A percentile compares a stretch with the other conserved stretches of the same genome.
Conservation (phyloP, 495 filamentous ascomycete genomes). For the Penicillium lagena region DNA sequence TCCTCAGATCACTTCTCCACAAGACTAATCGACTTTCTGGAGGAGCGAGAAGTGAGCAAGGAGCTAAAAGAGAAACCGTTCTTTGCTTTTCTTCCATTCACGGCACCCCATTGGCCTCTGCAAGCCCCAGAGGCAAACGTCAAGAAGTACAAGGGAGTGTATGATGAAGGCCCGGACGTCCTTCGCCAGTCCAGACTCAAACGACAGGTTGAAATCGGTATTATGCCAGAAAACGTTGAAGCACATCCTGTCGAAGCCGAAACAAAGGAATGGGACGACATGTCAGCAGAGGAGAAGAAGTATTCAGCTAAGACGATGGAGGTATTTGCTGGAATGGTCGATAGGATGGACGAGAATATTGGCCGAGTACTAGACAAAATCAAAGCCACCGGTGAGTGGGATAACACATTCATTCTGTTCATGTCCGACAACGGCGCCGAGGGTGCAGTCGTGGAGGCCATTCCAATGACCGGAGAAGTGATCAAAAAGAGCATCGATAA, state of each 20-base stretch:
- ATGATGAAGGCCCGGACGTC: slow-evolving; percentile 50
- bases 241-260: slow-evolving; percentile 49
- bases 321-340: slow-evolving; percentile 58
- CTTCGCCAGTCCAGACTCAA: slow-evolving; percentile 44
- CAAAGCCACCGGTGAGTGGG: slow-evolving; percentile 48
- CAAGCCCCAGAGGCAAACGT: slow-evolving; percentile 48
- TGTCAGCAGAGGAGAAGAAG: slow-evolving; percentile 41
- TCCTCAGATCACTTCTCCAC: slow-evolving; percentile 48
- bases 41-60: slow-evolving; percentile 42
- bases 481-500: slow-evolving; percentile 49
- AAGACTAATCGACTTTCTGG: slow-evolving; percentile 45
- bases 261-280: slow-evolving; percentile 46
- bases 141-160: slow-evolving; percentile 47
- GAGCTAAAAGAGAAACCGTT: slow-evolving; percentile 44
- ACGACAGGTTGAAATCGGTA: slow-evolving; percentile 42
- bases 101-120: slow-evolving; percentile 59
- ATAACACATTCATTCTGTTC: slow-evolving; percentile 60
- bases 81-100: slow-evolving; percentile 55
- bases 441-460: slow-evolving; percentile 53
- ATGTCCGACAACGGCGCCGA: slow-evolving; percentile 64
- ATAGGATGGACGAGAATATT: slow-evolving; percentile 55
- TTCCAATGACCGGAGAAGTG: slow-evolving; percentile 46
- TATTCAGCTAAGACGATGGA: slow-evolving; percentile 54
- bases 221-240: slow-evolving; percentile 45
- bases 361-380: slow-evolving; percentile 52